Base-by-base conservation (phyloP, 257 asterid species). In the Ophiorrhiza pumila region DNA sequence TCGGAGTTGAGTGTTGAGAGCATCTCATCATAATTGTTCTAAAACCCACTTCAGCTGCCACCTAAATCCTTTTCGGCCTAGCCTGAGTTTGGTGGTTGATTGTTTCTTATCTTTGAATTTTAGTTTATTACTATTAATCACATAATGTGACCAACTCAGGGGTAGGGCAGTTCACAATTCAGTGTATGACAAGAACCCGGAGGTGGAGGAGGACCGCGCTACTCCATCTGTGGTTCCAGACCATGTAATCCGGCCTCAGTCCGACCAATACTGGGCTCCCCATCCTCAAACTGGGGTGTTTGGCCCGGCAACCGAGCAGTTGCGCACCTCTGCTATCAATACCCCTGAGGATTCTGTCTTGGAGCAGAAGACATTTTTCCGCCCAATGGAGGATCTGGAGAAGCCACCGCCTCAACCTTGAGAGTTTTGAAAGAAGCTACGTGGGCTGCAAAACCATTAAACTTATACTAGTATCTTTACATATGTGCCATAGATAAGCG, bases 221-320 rank as follows among this genome's bases (percentile, higher is more conserved):
- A 85, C 5, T 1, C 74, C 87, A 35, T 60, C 79, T 4, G 77
- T 83, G 74, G 90, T 90, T 35, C 93, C 97, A 0, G 96, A 91
- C 47, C 59, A 88, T 62, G 82, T 87, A 46, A 88, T 86, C 76
- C 72, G 82, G 9, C 37, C 79, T 42, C 81, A 76, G 22, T 81
- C 93, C 0, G 93, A 80, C 7, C 53, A 82, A 15, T 92, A 86
- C 82, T 94, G 99, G 99, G 80, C 69, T 65, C 98, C 98, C 11
- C 94, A 92, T 80, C 98, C 97, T 49, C 71, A 84, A 66, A 92
- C 97, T 0, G 97, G 98, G 53, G 97, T 92, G 64, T 94, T 94
- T 42, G 91, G 93, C 62, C 99, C 98, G 2, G 73, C 87, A 35
- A 65, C 79, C 14, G 88, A 90, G 45, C 80, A 81, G 74, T 69